Evolutionary conservation across 1,139 yeast genomes (phyloP), one percentile per base, ranked within the genome.

Genomic region (Lodderomyces jiufengensis): DNA sequence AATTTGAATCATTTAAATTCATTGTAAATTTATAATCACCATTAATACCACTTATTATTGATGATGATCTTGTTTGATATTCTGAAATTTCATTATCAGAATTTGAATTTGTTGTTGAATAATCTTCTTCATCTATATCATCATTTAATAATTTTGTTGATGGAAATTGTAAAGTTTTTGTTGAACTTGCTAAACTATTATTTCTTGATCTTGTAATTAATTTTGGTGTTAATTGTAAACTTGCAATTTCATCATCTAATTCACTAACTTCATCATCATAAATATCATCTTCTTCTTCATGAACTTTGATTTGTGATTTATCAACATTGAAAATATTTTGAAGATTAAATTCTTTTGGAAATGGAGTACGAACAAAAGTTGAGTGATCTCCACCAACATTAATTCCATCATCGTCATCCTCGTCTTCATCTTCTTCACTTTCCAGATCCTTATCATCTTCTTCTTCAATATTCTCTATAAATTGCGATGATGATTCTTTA

Each of bases 21-120:
- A 70, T 54, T 3, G 72, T 67, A 40, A 70, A 70, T 41, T 68
- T 69, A 45, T 57, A 69, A 39, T 61, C 70, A 22, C 67, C 70
- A 42, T 53, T 66, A 22, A 55, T 55, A 14, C 70, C 70, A 10
- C 66, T 59, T 12, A 67, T 65, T 3, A 68, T 60, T 3, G 71
- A 63, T n/a, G 70, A 62, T 13, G 72, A 68, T 33, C 74, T 52
- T 1, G 75, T 69, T 39, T 62, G 71, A 40, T 57, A 59, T 29
- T 49, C 54, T 3, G 37, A 20, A 25, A 45, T 50, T 15, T 52
- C 55, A 26, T 29, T 32, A 16, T 44, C 46, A n/a, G 29, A 30
- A 32, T 32, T 32, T 8, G 44, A 41, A 29, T 40, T 42, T 9
- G 45, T 39, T 3, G 42, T 34, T 8, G 45, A 40, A 22, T 50